Evolutionary conservation across 2,329 filamentous ascomycete genomes (phyloP).

Genomic region (Phyllosticta citriasiana): DNA sequence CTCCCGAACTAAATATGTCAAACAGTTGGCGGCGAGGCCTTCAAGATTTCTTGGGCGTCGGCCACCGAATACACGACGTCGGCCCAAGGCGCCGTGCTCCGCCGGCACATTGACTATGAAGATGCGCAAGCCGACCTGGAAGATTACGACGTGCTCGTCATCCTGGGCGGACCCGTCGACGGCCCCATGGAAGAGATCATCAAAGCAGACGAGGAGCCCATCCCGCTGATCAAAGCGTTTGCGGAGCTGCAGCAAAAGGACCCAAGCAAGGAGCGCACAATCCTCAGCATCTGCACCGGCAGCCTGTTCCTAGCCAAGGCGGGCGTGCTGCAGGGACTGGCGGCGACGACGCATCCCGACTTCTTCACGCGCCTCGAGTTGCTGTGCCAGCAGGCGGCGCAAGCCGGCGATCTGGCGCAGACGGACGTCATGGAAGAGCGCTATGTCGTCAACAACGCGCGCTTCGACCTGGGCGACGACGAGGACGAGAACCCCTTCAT

Average conservation of each 20-base stretch:
- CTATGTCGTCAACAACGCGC: slow-evolving; percentile 85
- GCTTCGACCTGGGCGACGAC: slow-evolving; percentile 69
- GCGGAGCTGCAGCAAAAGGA: slow-evolving; percentile 72
- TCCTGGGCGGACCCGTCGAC: slow-evolving; percentile 62
- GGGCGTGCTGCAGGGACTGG: slow-evolving; percentile 67
- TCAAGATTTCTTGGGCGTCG: slow-evolving; percentile 44
- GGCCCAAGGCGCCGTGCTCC: slow-evolving; percentile 57
- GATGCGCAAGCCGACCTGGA: slow-evolving; percentile 63
- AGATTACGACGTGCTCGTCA: slow-evolving; percentile 70
- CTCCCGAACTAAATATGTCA: not conserved
- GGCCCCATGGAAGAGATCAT: slow-evolving; percentile 33
- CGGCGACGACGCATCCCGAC: slow-evolving; percentile 75
- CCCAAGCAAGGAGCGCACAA: slow-evolving; percentile 67
- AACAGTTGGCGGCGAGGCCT: slow-evolving; percentile 39
- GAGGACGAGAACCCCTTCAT: slow-evolving; percentile 79
- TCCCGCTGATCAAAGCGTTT: slow-evolving; percentile 65
- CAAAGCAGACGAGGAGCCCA: slow-evolving; percentile 51
- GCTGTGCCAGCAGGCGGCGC: slow-evolving; percentile 63
- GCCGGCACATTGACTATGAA: slow-evolving; percentile 66
- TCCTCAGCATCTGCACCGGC: slow-evolving; percentile 72
- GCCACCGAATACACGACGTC: slow-evolving; percentile 38
- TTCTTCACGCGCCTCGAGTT: slow-evolving; percentile 72
- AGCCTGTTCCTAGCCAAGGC: slow-evolving; percentile 66
- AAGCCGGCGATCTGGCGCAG: slow-evolving; percentile 60
- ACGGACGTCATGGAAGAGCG: slow-evolving; percentile 76